phyloP scores from a whole-genome alignment of 441 rosid species.

The Pelargonium cotyledonis region DNA sequence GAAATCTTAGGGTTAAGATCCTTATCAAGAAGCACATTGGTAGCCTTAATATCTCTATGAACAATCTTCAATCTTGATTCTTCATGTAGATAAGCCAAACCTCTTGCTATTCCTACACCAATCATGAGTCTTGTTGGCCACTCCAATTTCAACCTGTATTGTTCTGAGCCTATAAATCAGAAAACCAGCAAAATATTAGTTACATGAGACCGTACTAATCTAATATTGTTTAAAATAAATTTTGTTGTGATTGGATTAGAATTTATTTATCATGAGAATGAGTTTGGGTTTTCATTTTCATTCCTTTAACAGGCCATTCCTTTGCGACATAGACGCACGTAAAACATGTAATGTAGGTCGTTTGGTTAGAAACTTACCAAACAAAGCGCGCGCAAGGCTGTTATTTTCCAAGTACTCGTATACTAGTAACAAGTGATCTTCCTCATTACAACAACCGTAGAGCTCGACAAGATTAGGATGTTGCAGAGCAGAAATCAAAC shows the following conservation, averaged over 20 bases:
- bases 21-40: constrained; percentile 38
- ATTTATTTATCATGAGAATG: no score
- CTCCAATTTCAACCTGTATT: constrained; percentile 25
- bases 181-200: no score
- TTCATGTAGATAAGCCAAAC: no score
- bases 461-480: constrained; percentile 41
- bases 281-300: no score
- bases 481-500: constrained; percentile 41
- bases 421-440: constrained; percentile 35
- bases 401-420: constrained; percentile 49
- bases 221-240: no score
- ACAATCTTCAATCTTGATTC: no score
- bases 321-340: no score
- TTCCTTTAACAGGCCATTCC: no score
- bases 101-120: constrained; percentile 21
- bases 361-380: constrained; percentile 38
- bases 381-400: constrained; percentile 42
- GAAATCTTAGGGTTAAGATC: constrained; percentile 36
- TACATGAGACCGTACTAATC: no score
- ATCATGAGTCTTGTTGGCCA: constrained; percentile 40
- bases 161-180: constrained; percentile 22
- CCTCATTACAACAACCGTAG: constrained; percentile 42
- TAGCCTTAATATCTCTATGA: constrained; percentile 26
- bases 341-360: no score
- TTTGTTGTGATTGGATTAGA: no score